Base-by-base conservation (phyloP, 2,329 filamentous ascomycete species). In the Colletotrichum melonis region DNA sequence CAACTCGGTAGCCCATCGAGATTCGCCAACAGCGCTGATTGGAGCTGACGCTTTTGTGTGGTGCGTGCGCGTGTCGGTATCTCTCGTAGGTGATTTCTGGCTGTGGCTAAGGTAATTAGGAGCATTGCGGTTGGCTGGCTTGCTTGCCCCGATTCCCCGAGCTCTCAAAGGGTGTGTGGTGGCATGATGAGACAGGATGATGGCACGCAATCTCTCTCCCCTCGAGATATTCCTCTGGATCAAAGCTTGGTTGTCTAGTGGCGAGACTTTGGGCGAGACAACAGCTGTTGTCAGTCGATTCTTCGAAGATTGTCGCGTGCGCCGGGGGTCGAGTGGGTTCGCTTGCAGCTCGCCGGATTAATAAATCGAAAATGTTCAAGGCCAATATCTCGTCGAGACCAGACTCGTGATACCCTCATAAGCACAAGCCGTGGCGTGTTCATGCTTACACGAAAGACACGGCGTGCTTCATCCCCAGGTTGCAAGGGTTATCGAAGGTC, bases 261-360 rank as follows among this genome's bases (percentile, higher is more conserved):
- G 70, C 70, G 46, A 70, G 70, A 73, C 55, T 30, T 63, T 52
- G 55, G 35, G n/a, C 60, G 55, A 69, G 60, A 56, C 66, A 73
- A 60, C 70, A 70, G 70, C 66, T 73, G 69, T 72, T 65, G 70
- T 70, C 70, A 70, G 70, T 65, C 70, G 55, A 73, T 65, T 60
- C 38, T 35, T 69, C 42, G 28, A 30, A 42, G 59, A 55, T 32
- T 22, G 26, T 32, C 59, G 55, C 55, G 32, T 28, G 42, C 42
- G 59, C 30, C 26, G 19, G 12, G 14, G 26, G 35, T 16, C n/a
- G 63, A 5, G 26, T 63, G 49, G 28, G 8, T 42, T n/a, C 28
- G 35, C 49, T 42, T 59, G 30, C 42, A 59, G 32, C 64, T 60
- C 52, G 60, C 67, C 60, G 54, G 28, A 38, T n/a, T 24, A 35